Conservation (phyloP, 148 eudicot species). For the Heliosperma pusillum region DNA sequence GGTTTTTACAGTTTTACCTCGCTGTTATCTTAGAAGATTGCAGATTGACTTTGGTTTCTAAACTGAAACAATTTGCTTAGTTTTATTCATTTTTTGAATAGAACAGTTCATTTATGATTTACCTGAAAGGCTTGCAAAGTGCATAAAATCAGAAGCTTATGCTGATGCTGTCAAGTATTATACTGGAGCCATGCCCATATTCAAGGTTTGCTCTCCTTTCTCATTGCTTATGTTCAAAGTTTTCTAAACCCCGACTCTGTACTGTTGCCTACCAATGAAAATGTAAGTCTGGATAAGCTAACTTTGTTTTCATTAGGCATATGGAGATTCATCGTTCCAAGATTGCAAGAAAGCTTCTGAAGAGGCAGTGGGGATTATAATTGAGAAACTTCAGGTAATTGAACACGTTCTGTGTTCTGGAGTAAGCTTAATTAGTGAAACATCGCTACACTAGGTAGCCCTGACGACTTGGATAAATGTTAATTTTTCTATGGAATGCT, state of each 20-base stretch:
- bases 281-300: neutral
- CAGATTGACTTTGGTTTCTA: neutral
- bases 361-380: constrained; percentile 66
- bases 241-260: neutral
- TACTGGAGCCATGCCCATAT: constrained; percentile 98
- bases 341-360: constrained; percentile 96
- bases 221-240: constrained; percentile 13
- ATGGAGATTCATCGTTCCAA: constrained; percentile 89
- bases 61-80: constrained; percentile 8
- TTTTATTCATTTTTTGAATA: constrained; percentile 36
- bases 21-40: neutral
- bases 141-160: constrained; percentile 95
- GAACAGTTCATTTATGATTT: constrained; percentile 98
- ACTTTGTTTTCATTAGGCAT: constrained; percentile 45
- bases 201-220: constrained; percentile 53
- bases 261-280: constrained; percentile 1
- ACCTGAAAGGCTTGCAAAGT: constrained; percentile 89
- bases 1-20: neutral
- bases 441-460: neutral
- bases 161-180: constrained; percentile 94
- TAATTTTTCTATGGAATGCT: no score
- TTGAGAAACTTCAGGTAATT: constrained; percentile 76
- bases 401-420: neutral
- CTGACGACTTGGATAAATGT: no score
- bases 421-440: constrained; percentile 7